Percentiles rank a stretch among this genome's conserved stretches.
phyloP scores from a whole-genome alignment of 2,329 filamentous ascomycete species.

The Trichoderma lentiforme region DNA sequence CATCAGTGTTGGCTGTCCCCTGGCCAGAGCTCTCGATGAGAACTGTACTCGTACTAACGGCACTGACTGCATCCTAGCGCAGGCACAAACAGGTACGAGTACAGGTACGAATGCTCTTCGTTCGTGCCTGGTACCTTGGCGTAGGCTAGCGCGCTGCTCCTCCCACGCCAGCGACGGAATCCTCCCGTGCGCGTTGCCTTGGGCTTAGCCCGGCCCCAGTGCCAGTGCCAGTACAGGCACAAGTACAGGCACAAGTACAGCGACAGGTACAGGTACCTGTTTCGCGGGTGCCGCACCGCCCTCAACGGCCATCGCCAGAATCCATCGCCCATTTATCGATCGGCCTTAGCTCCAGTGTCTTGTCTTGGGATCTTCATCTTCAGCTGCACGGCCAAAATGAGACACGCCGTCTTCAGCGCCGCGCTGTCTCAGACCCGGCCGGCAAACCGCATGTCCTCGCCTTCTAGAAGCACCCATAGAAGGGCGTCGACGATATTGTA shows the following conservation, averaged over 20 bases:
- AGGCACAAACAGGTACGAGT: background rate
- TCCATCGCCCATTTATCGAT: conserved; percentile 1
- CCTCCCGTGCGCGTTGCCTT: background rate
- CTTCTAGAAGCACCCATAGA: conserved; percentile 11
- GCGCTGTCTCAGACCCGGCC: conserved; percentile 1
- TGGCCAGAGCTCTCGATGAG: background rate
- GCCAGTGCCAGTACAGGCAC: background rate
- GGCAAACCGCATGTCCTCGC: background rate
- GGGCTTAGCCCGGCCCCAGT: background rate
- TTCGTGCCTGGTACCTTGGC: conserved; percentile 3
- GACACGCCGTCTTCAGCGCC: conserved; percentile 7
- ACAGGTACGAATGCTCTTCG: background rate
- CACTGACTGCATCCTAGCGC: background rate
- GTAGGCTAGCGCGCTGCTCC: background rate
- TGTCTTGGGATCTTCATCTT: conserved; percentile 6
- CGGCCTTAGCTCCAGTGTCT: background rate
- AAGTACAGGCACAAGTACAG: background rate
- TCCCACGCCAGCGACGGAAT: conserved; percentile 1
- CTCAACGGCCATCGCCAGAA: background rate
- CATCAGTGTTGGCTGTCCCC: background rate
- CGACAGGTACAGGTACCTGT: background rate
- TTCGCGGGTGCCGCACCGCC: background rate
- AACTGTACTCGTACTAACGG: background rate
- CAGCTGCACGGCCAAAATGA: background rate
- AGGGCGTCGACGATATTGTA: background rate